These are phyloP conservation scores for Penicillium sp. DNA, from an alignment of 2,329 filamentous ascomycete genomes.

Conservation along the genomic window DNA sequence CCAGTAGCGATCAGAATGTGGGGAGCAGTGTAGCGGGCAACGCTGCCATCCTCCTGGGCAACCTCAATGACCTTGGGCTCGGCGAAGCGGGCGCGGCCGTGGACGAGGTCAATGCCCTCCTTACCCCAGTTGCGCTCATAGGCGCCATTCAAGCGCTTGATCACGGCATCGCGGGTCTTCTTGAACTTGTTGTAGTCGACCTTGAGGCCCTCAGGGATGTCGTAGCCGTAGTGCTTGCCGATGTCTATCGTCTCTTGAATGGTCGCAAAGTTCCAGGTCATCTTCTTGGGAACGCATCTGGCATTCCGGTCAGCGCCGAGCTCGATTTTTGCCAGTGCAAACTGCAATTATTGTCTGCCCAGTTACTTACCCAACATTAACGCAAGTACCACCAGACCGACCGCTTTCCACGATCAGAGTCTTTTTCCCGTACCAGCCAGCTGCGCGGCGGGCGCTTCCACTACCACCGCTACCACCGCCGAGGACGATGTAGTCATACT, in stretches of 20 bases:
- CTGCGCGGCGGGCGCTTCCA: conserved; percentile 46
- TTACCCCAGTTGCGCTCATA: conserved; percentile 49
- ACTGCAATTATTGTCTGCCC: not conserved
- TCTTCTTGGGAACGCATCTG: conserved; percentile 51
- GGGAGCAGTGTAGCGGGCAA: conserved; percentile 39
- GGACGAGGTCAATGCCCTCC: conserved; percentile 49
- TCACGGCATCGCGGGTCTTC: conserved; percentile 43
- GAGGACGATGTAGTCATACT: conserved; percentile 54
- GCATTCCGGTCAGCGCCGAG: not conserved
- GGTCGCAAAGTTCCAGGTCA: conserved; percentile 50
- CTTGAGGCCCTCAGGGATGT: conserved; percentile 40
- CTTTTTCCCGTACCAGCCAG: conserved; percentile 50
- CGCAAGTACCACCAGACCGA: conserved; percentile 47
- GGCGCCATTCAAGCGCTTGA: conserved; percentile 44
- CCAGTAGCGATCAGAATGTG: conserved; percentile 49
- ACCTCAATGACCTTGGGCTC: conserved; percentile 45
- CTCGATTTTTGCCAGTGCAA: not conserved
- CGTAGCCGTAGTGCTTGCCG: conserved; percentile 47
- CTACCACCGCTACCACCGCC: conserved; percentile 52
- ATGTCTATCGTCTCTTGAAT: conserved; percentile 46
- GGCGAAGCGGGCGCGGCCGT: conserved; percentile 46
- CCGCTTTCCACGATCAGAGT: conserved; percentile 49
- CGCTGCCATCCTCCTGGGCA: conserved; percentile 38
- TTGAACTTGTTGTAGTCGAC: conserved; percentile 48
- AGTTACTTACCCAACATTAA: conserved; percentile 49